Conservation (phyloP, 257 asterid genomes). For the Leonotis leonurus region DNA sequence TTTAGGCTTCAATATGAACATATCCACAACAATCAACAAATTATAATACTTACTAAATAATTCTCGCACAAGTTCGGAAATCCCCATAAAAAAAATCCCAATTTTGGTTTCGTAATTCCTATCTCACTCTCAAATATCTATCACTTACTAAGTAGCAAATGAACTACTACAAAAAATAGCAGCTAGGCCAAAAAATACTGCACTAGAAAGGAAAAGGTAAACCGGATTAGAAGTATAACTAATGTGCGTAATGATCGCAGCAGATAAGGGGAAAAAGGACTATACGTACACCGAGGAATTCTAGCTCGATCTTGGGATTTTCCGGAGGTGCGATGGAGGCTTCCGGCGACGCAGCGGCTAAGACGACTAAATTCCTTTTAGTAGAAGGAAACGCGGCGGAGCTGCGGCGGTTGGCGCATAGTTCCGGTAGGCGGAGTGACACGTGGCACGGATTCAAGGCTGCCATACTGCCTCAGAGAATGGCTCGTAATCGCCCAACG, state of each 20-base stretch:
- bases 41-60: too few relatives aligned
- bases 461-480: constrained; percentile 35
- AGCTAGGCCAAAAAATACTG: neutral
- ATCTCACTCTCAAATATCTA: neutral
- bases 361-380: constrained; percentile 18
- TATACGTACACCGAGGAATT: constrained; percentile 59
- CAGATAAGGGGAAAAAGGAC: too few relatives aligned
- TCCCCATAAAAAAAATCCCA: neutral
- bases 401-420: constrained; percentile 24
- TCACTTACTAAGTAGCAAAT: neutral
- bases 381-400: constrained; percentile 24
- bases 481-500: too few relatives aligned
- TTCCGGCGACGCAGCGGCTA: constrained; percentile 46
- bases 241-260: neutral
- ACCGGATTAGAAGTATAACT: neutral
- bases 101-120: neutral
- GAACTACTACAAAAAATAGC: too few relatives aligned
- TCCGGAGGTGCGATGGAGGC: too few relatives aligned
- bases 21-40: too few relatives aligned
- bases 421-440: constrained; percentile 40
- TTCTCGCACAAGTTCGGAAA: too few relatives aligned
- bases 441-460: constrained; percentile 35
- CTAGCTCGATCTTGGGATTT: constrained; percentile 58
- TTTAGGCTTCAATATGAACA: constrained; percentile 66
- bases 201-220: neutral